These are phyloP conservation scores for Heimioporus sp. DNA, from an alignment of 768 basidiomycete species.

Conservation along the genomic window DNA sequence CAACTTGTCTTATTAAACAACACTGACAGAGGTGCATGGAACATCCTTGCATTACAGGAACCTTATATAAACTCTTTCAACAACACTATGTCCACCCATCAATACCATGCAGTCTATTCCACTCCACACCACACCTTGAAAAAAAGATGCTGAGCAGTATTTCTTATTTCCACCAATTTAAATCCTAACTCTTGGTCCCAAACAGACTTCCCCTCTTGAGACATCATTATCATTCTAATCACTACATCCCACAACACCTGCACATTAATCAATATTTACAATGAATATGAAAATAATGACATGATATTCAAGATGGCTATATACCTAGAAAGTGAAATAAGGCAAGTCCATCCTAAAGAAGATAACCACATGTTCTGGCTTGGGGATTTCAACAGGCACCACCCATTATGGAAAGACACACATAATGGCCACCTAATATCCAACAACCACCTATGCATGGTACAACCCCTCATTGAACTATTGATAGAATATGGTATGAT, in stretches of 20 bases:
- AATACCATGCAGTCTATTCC: conserved; percentile 24
- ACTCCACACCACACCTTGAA: neutral
- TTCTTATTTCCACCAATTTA: conserved; percentile 1
- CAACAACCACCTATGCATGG: neutral
- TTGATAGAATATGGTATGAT: neutral
- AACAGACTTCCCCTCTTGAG: neutral
- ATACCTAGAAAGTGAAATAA: no score
- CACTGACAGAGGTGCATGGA: conserved; percentile 10
- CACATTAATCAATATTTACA: neutral
- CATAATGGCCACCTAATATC: conserved; percentile 23
- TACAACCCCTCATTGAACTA: conserved; percentile 6
- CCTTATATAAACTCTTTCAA: conserved; percentile 29
- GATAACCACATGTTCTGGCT: conserved; percentile 13
- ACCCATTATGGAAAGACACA: conserved; percentile 29
- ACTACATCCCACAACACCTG: neutral
- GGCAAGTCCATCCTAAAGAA: neutral
- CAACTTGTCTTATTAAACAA: neutral
- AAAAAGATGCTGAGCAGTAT: neutral
- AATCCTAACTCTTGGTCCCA: conserved; percentile 8
- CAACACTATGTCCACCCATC: conserved; percentile 6
- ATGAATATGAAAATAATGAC: neutral
- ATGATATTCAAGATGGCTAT: no score
- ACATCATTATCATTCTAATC: neutral
- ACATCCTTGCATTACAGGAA: conserved; percentile 41
- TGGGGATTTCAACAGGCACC: conserved; percentile 34